A percentile compares a stretch with the other conserved stretches of the same genome.
These are phyloP conservation scores for Golubevia pallescens DNA, from an alignment of 1,284 basidiomycete genomes.

Conservation along the genomic window DNA sequence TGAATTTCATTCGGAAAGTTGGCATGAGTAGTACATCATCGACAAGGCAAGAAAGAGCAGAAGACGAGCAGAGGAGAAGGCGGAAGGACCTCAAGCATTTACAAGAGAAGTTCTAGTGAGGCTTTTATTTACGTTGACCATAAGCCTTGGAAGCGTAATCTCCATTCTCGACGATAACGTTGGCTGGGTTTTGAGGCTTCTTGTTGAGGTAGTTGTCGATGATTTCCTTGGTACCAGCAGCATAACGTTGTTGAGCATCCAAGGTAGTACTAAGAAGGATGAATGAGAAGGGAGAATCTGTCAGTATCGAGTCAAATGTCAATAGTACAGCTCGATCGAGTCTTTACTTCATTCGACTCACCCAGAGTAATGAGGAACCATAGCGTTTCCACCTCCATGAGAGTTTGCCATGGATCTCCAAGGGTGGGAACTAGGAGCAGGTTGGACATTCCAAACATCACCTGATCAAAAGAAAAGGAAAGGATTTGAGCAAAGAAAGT, in stretches of 20 bases:
- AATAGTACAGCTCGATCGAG: no score
- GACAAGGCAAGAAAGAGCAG: no score
- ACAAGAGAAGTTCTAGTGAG: no score
- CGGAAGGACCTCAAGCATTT: no score
- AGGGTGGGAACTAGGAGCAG: conserved; percentile 69
- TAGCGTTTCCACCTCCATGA: conserved; percentile 67
- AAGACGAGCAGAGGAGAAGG: no score
- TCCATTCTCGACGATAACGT: conserved; percentile 68
- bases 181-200: conserved; percentile 76
- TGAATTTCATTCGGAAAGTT: no score
- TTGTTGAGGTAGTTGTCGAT: conserved; percentile 77
- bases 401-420: conserved; percentile 85
- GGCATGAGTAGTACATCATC: no score
- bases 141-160: conserved; percentile 52
- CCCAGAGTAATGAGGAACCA: conserved; percentile 72
- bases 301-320: no score
- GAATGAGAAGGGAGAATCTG: no score
- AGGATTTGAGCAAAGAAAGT: conserved; percentile 67
- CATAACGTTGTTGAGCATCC: conserved; percentile 88
- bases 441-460: conserved; percentile 64
- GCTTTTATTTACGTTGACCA: conserved; percentile 35
- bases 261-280: conserved; percentile 73
- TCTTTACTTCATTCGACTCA: no score
- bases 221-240: conserved; percentile 79
- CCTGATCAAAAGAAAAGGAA: conserved; percentile 16